These are phyloP conservation scores for Hebeloma cylindrosporum DNA, from an alignment of 768 basidiomycete genomes.

Conservation along the genomic window DNA sequence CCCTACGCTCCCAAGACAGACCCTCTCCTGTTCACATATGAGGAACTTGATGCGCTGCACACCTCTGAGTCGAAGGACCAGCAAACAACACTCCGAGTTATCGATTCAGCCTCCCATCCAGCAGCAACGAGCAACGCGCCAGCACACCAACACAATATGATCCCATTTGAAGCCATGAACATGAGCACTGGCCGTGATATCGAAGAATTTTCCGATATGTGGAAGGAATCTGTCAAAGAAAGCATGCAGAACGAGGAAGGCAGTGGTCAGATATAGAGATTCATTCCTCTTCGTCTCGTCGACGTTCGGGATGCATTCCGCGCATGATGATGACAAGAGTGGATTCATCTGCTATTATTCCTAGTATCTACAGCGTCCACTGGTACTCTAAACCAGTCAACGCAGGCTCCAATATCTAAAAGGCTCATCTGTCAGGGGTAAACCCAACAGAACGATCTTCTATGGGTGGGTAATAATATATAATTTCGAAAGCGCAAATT, in stretches of 20 bases:
- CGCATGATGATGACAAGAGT: no score
- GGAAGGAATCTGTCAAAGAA: constrained; percentile 53
- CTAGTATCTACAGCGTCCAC: no score
- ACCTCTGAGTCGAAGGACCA: not conserved
- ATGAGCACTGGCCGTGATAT: constrained; percentile 74
- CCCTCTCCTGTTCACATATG: constrained; percentile 80
- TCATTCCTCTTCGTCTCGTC: not conserved
- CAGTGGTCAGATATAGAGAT: not conserved
- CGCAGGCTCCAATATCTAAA: no score
- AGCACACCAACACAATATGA: constrained; percentile 81
- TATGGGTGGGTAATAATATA: not conserved
- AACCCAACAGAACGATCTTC: not conserved
- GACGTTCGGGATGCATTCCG: not conserved
- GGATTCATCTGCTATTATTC: no score
- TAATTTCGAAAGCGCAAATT: not conserved
- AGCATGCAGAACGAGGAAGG: constrained; percentile 19
- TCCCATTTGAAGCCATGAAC: constrained; percentile 85
- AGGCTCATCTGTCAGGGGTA: no score
- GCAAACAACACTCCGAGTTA: constrained; percentile 55
- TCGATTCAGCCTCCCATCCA: constrained; percentile 76
- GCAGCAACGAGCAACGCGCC: constrained; percentile 68
- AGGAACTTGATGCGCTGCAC: constrained; percentile 57
- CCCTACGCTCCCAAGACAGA: constrained; percentile 88
- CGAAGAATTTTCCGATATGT: constrained; percentile 68
- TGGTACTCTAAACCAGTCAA: no score